Evolutionary conservation across 805 yeast genomes (phyloP).

Genomic region (Nakazawaea wyomingensis): DNA sequence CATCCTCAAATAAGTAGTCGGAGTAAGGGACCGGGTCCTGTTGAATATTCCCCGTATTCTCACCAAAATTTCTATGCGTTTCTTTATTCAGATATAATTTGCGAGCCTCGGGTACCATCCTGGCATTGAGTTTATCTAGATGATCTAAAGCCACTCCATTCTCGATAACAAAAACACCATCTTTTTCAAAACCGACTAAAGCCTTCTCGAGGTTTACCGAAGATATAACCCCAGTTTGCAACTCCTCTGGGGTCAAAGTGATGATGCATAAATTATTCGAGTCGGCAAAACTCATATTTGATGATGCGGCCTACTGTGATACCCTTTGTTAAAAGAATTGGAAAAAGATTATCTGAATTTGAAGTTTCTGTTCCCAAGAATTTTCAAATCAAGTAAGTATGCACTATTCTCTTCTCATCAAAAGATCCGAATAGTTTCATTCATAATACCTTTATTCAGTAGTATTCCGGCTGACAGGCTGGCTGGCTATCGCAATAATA

Average conservation of each 20-base stretch:
- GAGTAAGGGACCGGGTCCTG: constrained; percentile 9
- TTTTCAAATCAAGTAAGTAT: no score
- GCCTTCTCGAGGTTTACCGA: constrained; percentile 7
- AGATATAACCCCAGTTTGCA: constrained; percentile 1
- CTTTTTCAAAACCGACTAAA: constrained; percentile 8
- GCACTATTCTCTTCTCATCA: no score
- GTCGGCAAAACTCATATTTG: not conserved
- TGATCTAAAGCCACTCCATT: constrained; percentile 6
- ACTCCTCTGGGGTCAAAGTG: constrained; percentile 2
- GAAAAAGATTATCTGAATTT: no score
- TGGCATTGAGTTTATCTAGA: constrained; percentile 2
- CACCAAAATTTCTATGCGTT: constrained; percentile 8
- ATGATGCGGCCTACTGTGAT: no score
- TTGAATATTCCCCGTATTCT: constrained; percentile 7
- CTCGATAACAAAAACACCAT: constrained; percentile 8
- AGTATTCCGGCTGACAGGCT: no score
- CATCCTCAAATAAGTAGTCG: constrained; percentile 8
- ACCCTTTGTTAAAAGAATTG: no score
- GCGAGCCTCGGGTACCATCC: constrained; percentile 8
- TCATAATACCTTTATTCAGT: no score
- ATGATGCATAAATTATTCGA: not conserved
- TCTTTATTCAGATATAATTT: constrained; percentile 1
- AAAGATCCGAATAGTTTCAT: no score
- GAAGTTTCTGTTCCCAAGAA: no score
- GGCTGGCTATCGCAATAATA: no score